Evolutionary conservation across 2,329 filamentous ascomycete genomes (phyloP), one percentile per base, ranked within the genome.

Genomic region (Fusarium sp.): DNA sequence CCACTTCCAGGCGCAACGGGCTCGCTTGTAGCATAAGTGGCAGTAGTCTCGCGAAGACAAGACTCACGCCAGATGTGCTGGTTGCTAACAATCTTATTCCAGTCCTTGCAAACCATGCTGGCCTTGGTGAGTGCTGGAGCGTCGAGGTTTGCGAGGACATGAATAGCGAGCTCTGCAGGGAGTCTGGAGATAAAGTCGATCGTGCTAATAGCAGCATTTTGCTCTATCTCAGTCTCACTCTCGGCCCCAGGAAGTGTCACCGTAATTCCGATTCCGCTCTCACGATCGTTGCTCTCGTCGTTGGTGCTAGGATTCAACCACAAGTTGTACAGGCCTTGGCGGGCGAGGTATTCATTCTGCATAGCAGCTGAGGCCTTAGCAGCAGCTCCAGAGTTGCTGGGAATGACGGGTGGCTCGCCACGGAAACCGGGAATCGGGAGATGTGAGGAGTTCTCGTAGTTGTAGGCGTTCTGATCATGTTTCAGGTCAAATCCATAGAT

Each of bases 11-110:
- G 86, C 62, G 81, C 81, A 51, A 91, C 82, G 6, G 86, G 84
- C 1, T 81, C 81, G 63, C 88, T 86, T 8, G 88, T 91, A 26
- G 90, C 90, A 79, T 88, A 92, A 0, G 89, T 90, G 34, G 80
- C 80, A 1, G 89, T 88, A 79, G 89, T 91, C 76, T 91, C 88
- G 22, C 89, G 84, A 38, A 91, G 80, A 77, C 91, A 92, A 4
- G 89, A 90, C 76, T 90, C 87, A 22, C 89, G 85, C 90, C 90
- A 92, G 52, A 92, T 85, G 76, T 91, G 88, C 74, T 88, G 87
- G 71, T 89, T 89, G 34, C 80, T 78, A 8, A 86, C 81, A 3
- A 87, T 79, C 18, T 78, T 66, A 44, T 83, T 78, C 90, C 90
- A 92, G 10, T 74, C 72, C 34, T 77, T 83, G 18, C 85, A 90